Evolutionary conservation across 2,329 filamentous ascomycete genomes (phyloP).

Genomic region (Phialemoniopsis sp.): DNA sequence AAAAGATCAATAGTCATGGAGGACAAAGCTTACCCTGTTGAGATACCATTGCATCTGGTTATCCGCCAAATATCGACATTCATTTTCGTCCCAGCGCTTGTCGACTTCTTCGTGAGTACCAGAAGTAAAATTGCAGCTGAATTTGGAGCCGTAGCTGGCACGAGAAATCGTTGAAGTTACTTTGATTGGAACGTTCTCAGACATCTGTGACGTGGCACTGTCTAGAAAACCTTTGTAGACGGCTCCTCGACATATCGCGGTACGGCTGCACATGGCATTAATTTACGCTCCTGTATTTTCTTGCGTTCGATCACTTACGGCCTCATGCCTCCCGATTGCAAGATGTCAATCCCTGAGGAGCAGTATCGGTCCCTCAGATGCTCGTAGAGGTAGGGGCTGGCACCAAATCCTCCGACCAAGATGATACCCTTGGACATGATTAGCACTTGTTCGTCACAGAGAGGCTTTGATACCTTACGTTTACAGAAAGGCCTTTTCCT

Average conservation of each 20-base stretch:
- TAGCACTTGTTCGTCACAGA: constrained; percentile 18
- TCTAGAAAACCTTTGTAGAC: constrained; percentile 8
- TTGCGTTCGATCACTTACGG: neutral
- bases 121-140: neutral
- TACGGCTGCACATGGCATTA: constrained; percentile 11
- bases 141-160: constrained; percentile 6
- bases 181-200: neutral
- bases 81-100: neutral
- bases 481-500: constrained; percentile 11
- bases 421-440: constrained; percentile 30
- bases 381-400: constrained; percentile 19
- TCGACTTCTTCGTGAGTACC: constrained; percentile 3
- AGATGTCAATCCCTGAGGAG: neutral
- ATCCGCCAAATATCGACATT: neutral
- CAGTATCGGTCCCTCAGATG: constrained; percentile 7
- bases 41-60: constrained; percentile 13
- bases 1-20: too few relatives aligned
- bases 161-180: constrained; percentile 9
- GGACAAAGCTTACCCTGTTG: constrained; percentile 3
- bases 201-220: too few relatives aligned
- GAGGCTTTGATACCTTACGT: constrained; percentile 4
- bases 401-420: constrained; percentile 33
- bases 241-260: constrained; percentile 13
- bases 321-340: neutral
- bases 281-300: neutral